Evolutionary conservation across 2,329 filamentous ascomycete species (phyloP), one percentile per base, ranked within the genome.

Genomic region (Aspergillus felis): DNA sequence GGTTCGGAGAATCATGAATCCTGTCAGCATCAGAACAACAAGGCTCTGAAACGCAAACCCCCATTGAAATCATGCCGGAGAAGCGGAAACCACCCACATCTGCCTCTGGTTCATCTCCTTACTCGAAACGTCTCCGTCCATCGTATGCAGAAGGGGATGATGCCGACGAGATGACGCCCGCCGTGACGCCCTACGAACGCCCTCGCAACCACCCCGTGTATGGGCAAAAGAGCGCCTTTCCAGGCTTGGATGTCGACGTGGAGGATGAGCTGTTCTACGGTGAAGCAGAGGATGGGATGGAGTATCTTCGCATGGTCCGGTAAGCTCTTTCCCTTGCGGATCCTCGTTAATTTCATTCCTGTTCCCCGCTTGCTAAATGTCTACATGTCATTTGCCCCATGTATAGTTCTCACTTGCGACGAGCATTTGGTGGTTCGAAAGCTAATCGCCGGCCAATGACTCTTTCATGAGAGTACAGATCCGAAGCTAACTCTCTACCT

Each of bases 401-500:
- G 20, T 59, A 22, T 60, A 63, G 59, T 56, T 53, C 56, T 56
- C 54, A 59, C 57, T 53, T 49, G 46, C 25, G 28, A n/a, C 50
- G 42, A n/a, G n/a, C 20, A 9, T 54, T 17, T 32, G 38, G 17
- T 50, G 10, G 28, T 48, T n/a, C 35, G n/a, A 38, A 48, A 57
- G 55, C 66, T 65, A 61, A 68, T 62, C 5, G 12, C 24, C 25
- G 28, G 25, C 53, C 60, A 20, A 57, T 49, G 60, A 32, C 20
- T 53, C n/a, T 57, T 56, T 50, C 28, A 63, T 57, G 54, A 56
- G 51, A 32, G 53, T 61, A 59, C 74, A 94, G 90, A 77, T 82
- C 84, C 64, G 87, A 95, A 83, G 90, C 90, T n/a, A 84, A 79
- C 59, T 76, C 80, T 9, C 87, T 95, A 35, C 91, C 91, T 1